Base-by-base conservation (phyloP, 169 alveolate species). In the Prorocentrum cordatum region DNA sequence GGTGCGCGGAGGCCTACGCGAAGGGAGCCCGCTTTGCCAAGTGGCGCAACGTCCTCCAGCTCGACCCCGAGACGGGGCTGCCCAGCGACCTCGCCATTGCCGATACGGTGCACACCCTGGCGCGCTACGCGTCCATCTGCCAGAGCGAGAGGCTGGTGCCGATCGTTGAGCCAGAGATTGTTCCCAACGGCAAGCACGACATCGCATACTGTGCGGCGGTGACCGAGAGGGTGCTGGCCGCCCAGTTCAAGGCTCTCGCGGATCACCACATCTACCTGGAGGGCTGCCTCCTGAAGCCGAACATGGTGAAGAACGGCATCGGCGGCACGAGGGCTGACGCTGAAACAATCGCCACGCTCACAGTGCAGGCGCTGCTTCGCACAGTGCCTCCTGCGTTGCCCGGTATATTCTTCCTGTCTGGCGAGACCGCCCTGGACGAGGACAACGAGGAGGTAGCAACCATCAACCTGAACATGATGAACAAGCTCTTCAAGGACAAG, bases 11-110 rank as follows among this genome's bases (percentile, higher is more conserved):
- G 94, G 98, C 96, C 95, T 98, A 98, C 93, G 95, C 93, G 77
- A 96, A 97, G 66, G 99, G 99, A 27, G 99, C 99, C 66, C 95
- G 99, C 70, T 98, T 98, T 93, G 99, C 99, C 92, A 98, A 98
- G 94, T 98, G 99, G 99, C 96, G 99, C 92, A 98, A 99, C 35
- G 99, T 97, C 39, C 93, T 97, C 68, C 96, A 95, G 91, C 97
- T 98, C 86, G 99, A 96, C 83, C 94, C 92, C 36, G 94, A 92
- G 5, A 95, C 94, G 90, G 94, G 94, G 1, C 0, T 62, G 94
- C 99, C 99, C 5, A 93, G 98, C 54, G 94, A 95, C 83, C 93
- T 95, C 73, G 95, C 99, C 39, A 94, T 98, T 31, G 79, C 87
- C 14, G 99, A 97, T 92, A 97, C 97, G 47, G 99, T 99, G 20